Conservation (phyloP, 1,284 basidiomycete genomes). For the Ceratobasidium theobromae region DNA sequence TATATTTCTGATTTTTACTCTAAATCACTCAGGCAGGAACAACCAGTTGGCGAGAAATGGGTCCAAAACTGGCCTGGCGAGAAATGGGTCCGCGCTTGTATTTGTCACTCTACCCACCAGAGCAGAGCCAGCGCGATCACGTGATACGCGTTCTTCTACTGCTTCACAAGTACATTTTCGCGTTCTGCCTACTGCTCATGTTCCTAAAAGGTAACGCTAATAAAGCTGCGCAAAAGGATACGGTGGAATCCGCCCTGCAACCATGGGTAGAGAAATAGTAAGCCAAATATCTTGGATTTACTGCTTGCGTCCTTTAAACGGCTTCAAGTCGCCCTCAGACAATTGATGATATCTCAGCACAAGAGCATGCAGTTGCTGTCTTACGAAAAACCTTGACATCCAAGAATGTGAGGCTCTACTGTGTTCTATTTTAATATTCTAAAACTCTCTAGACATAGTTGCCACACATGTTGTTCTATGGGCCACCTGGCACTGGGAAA, state of each 20-base stretch:
- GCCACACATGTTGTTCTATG: conserved; percentile 99
- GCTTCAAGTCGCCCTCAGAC: conserved; percentile 85
- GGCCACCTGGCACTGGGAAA: conserved; percentile 98
- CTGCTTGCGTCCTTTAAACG: conserved; percentile 10
- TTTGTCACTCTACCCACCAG: too few species aligned
- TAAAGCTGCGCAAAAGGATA: conserved; percentile 45
- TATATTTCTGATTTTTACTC: too few species aligned
- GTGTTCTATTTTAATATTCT: not conserved
- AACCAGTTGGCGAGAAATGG: too few species aligned
- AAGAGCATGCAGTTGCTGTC: conserved; percentile 94
- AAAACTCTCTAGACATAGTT: conserved; percentile 57
- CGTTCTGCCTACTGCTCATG: too few species aligned
- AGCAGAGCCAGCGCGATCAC: too few species aligned
- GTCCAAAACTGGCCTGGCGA: too few species aligned
- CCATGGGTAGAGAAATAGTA: conserved; percentile 99
- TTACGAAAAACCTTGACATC: conserved; percentile 88
- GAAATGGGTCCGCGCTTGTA: too few species aligned
- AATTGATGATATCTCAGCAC: conserved; percentile 95
- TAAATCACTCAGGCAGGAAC: too few species aligned
- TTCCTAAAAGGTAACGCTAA: conserved; percentile 57
- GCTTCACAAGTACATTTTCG: too few species aligned
- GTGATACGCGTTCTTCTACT: not conserved
- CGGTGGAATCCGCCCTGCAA: conserved; percentile 65
- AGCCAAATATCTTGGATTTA: conserved; percentile 17
- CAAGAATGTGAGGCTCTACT: conserved; percentile 69